A percentile compares a stretch with the other conserved stretches of the same genome.
phyloP scores from a whole-genome alignment of 768 basidiomycete species.

The Xerocomus spinulosus region DNA sequence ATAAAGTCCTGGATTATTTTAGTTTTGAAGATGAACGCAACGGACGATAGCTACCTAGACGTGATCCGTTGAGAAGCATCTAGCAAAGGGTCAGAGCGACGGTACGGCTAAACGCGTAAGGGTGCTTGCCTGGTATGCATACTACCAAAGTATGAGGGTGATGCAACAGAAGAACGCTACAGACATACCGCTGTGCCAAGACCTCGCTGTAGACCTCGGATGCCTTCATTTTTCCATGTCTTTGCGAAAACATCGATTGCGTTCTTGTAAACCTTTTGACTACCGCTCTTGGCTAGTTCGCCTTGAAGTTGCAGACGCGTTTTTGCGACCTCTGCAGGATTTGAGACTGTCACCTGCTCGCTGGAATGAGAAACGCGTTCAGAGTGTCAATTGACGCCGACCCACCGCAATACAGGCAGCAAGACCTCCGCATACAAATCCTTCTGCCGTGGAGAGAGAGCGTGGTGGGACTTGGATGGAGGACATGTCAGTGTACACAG shows the following conservation, averaged over 20 bases:
- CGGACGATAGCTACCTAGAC: conserved; percentile 56
- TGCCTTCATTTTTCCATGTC: conserved; percentile 86
- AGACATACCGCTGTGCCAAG: conserved; percentile 75
- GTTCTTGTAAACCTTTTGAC: conserved; percentile 77
- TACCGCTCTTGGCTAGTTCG: conserved; percentile 76
- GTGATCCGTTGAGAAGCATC: conserved; percentile 89
- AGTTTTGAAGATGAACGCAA: conserved; percentile 6
- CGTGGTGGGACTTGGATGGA: conserved; percentile 13
- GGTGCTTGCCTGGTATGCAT: conserved; percentile 78
- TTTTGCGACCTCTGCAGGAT: conserved; percentile 76
- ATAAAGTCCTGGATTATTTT: conserved; percentile 72
- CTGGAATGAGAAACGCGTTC: conserved; percentile 2
- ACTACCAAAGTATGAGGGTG: conserved; percentile 43
- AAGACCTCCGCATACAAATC: conserved; percentile 84
- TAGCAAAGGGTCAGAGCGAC: conserved; percentile 30
- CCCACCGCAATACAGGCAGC: conserved; percentile 87
- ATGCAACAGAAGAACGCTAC: background rate
- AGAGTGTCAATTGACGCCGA: background rate
- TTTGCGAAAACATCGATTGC: conserved; percentile 84
- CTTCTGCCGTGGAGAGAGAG: conserved; percentile 63
- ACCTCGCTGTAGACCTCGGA: conserved; percentile 90
- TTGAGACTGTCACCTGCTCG: conserved; percentile 72
- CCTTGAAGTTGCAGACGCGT: conserved; percentile 96
- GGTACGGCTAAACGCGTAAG: background rate
- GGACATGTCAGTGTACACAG: conserved; percentile 13